Evolutionary conservation across 2,329 filamentous ascomycete genomes (phyloP).

Genomic region (Aspergillus fructus): DNA sequence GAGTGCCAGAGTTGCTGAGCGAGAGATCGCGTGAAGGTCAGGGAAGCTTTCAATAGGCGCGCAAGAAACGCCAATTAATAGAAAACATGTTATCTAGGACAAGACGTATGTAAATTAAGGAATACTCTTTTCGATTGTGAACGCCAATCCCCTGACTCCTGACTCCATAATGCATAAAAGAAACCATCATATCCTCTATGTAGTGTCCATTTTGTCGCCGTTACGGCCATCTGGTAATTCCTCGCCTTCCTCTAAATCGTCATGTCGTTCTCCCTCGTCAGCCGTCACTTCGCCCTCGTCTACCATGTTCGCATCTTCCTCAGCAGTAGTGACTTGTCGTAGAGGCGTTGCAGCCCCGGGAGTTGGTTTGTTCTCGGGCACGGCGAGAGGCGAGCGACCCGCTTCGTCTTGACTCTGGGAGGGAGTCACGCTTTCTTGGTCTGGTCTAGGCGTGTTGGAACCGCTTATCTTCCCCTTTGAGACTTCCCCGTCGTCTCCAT

Average conservation of each 20-base stretch:
- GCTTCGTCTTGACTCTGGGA: slow-evolving; percentile 37
- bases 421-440: slow-evolving; percentile 46
- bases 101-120: slow-evolving; percentile 10
- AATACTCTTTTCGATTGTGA: slow-evolving; percentile 16
- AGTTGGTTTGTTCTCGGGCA: slow-evolving; percentile 34
- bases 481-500: slow-evolving; percentile 54
- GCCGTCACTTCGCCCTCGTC: slow-evolving; percentile 48
- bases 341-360: slow-evolving; percentile 38
- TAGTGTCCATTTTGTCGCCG: slow-evolving; percentile 68
- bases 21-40: slow-evolving; percentile 36
- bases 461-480: slow-evolving; percentile 50
- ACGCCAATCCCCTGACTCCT: slow-evolving; percentile 30
- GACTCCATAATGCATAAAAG: slow-evolving; percentile 23
- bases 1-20: slow-evolving; percentile 38
- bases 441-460: slow-evolving; percentile 50
- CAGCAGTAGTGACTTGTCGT: slow-evolving; percentile 34
- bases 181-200: slow-evolving; percentile 22
- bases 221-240: slow-evolving; percentile 49
- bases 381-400: slow-evolving; percentile 21
- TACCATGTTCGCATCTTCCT: slow-evolving; percentile 61
- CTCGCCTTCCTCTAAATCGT: slow-evolving; percentile 50
- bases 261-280: slow-evolving; percentile 36
- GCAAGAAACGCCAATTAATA: background rate
- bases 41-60: background rate
- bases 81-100: background rate